A percentile compares a stretch with the other conserved stretches of the same genome.
These are phyloP conservation scores for Earliella scabrosa DNA, from an alignment of 1,284 basidiomycete genomes.

Conservation along the genomic window DNA sequence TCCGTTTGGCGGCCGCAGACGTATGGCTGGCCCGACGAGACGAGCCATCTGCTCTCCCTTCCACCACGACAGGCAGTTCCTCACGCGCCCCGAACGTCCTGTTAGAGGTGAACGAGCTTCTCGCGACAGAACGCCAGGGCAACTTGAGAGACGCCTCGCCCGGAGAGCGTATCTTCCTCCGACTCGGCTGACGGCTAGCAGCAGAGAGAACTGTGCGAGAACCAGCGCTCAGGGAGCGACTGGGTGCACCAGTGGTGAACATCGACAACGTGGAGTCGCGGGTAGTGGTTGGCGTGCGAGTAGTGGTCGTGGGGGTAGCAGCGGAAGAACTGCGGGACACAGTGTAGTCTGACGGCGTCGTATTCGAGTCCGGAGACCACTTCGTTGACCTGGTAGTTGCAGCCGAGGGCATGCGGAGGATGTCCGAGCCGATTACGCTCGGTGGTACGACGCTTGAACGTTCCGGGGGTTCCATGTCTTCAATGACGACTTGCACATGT, in stretches of 20 bases:
- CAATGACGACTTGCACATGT: conserved; percentile 23
- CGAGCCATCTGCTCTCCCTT: conserved; percentile 6
- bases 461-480: conserved; percentile 13
- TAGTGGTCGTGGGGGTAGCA: conserved; percentile 2
- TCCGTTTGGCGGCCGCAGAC: conserved; percentile 8
- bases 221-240: conserved; percentile 5
- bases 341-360: conserved; percentile 17
- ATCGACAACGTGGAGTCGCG: conserved; percentile 20
- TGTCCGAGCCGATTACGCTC: conserved; percentile 37
- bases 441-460: conserved; percentile 9
- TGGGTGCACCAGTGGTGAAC: conserved; percentile 6
- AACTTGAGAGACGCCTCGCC: conserved; percentile 11
- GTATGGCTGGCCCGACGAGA: conserved; percentile 6
- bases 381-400: conserved; percentile 6
- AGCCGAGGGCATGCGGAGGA: conserved; percentile 29
- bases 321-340: conserved; percentile 5
- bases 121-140: conserved; percentile 17
- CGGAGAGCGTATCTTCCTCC: conserved; percentile 18
- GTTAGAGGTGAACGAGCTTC: conserved; percentile 21
- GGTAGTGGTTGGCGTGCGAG: conserved; percentile 7
- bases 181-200: conserved; percentile 7
- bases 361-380: conserved; percentile 20
- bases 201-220: conserved; percentile 8
- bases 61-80: conserved; percentile 23
- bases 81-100: conserved; percentile 21